A percentile compares a stretch with the other conserved stretches of the same genome.
Conservation (phyloP, 2,329 filamentous ascomycete species). For the Neoarthrinium moseri region DNA sequence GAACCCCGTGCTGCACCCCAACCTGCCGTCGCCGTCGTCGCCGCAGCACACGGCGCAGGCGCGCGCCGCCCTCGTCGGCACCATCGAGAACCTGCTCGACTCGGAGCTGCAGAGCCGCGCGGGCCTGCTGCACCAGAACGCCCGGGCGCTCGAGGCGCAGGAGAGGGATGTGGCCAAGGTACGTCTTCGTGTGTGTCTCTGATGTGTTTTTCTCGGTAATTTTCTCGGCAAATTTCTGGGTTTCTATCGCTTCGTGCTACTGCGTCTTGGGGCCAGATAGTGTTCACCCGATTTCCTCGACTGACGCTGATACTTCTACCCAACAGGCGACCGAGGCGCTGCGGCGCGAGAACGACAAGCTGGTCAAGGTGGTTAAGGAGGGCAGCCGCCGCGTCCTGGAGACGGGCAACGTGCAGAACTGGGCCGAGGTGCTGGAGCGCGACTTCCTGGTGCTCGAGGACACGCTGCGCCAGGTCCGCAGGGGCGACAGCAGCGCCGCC, state of each 20-base stretch:
- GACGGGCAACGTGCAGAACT: conserved; percentile 80
- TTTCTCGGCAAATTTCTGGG: no score
- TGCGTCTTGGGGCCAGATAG: no score
- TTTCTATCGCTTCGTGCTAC: no score
- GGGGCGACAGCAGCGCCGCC: conserved; percentile 15
- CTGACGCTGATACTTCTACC: no score
- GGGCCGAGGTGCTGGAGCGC: conserved; percentile 77
- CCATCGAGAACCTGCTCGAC: conserved; percentile 69
- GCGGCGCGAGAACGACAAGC: conserved; percentile 62
- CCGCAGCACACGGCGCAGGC: conserved; percentile 54
- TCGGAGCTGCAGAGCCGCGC: conserved; percentile 67
- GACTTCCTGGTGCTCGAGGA: conserved; percentile 65
- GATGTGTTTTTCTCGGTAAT: neutral
- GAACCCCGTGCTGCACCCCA: conserved; percentile 22
- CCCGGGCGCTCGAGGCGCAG: conserved; percentile 63
- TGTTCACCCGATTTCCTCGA: no score
- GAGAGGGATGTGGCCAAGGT: conserved; percentile 59
- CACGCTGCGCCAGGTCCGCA: conserved; percentile 56
- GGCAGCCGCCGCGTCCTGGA: conserved; percentile 70
- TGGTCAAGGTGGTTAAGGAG: conserved; percentile 62
- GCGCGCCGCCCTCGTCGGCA: conserved; percentile 58
- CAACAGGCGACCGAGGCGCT: conserved; percentile 57
- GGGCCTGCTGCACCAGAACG: conserved; percentile 67
- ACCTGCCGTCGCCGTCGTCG: conserved; percentile 40
- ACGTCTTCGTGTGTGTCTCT: neutral